A percentile compares a stretch with the other conserved stretches of the same genome.
Evolutionary conservation across 805 yeast species (phyloP).

Genomic region (Barnettozyma salicaria): DNA sequence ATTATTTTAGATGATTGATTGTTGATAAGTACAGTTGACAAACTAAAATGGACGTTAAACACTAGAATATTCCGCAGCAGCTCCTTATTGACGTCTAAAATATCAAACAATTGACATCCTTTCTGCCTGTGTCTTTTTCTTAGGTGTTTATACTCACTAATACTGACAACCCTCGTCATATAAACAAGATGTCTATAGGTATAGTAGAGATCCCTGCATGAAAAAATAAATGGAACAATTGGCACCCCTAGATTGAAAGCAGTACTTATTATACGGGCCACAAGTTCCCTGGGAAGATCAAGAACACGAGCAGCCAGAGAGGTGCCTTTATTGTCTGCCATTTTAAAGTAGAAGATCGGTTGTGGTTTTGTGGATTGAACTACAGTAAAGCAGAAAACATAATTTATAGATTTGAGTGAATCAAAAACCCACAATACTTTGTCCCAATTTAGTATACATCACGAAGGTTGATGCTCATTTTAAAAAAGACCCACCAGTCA

Average conservation of each 20-base stretch:
- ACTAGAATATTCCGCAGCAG: conserved; percentile 2
- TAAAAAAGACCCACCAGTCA: conserved; percentile 25
- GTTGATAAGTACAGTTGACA: conserved; percentile 6
- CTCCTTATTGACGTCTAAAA: background rate
- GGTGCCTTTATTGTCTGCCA: too few relatives aligned
- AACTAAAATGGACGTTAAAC: conserved; percentile 7
- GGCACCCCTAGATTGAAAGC: conserved; percentile 6
- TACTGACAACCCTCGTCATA: conserved; percentile 8
- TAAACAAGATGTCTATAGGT: conserved; percentile 12
- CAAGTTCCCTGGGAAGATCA: conserved; percentile 17
- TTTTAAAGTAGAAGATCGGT: too few relatives aligned
- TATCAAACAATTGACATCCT: background rate
- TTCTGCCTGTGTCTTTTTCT: background rate
- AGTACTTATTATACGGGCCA: conserved; percentile 9
- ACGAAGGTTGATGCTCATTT: conserved; percentile 4
- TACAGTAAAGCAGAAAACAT: too few relatives aligned
- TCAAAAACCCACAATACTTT: background rate
- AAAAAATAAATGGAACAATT: conserved; percentile 13
- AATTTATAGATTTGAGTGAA: background rate
- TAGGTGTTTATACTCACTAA: conserved; percentile 6
- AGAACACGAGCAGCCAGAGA: too few relatives aligned
- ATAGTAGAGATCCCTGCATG: conserved; percentile 11
- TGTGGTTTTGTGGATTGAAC: too few relatives aligned
- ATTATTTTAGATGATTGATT: background rate
- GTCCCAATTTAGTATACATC: background rate